Base-by-base conservation (phyloP, 441 rosid species). In the Croton setiger region DNA sequence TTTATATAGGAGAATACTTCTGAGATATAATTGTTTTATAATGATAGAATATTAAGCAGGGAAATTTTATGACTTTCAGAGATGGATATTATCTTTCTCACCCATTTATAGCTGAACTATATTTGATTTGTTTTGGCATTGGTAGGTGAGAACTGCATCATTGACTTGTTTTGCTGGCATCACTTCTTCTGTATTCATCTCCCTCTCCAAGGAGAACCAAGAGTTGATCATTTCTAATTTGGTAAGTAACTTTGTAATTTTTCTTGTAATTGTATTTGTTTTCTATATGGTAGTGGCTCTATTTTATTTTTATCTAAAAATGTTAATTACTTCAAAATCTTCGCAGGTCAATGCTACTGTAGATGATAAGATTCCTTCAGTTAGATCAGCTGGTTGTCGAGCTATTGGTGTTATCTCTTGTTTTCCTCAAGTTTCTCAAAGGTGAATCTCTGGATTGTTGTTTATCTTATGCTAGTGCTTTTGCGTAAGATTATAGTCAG, bases 111-210 rank as follows among this genome's bases (percentile, higher is more conserved):
- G 3, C 64, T 78, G 63, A 66, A 75, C 48, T 33, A 7, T 67
- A 10, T 71, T 49, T 18, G 4, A 5, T 31, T 44, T 59, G 7
- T 58, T 58, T 43, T 39, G 43, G 72, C 63, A 71, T 73, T 79
- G 77, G 72, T 73, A 94, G 98, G 97, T 90, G 81, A 87, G 98
- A 81, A 81, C 86, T 76, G 88, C 92, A 60, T 68, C 97, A 33
- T 61, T 94, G 77, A 94, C 96, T 78, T 91, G 96, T 81, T 94
- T 90, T 73, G 97, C 97, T 65, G 98, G 97, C 76, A 84, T 91
- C 66, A 94, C 98, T 71, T 89, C 97, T 55, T 75, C 88, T 58
- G 84, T 80, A 52, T 91, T 91, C 82, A 72, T 69, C 77, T 72
- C 88, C 52, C 86, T 94, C 63, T 69, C 67, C 68, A 81, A 83